Evolutionary conservation across 768 basidiomycete genomes (phyloP).

Genomic region (Suillus decipiens): DNA sequence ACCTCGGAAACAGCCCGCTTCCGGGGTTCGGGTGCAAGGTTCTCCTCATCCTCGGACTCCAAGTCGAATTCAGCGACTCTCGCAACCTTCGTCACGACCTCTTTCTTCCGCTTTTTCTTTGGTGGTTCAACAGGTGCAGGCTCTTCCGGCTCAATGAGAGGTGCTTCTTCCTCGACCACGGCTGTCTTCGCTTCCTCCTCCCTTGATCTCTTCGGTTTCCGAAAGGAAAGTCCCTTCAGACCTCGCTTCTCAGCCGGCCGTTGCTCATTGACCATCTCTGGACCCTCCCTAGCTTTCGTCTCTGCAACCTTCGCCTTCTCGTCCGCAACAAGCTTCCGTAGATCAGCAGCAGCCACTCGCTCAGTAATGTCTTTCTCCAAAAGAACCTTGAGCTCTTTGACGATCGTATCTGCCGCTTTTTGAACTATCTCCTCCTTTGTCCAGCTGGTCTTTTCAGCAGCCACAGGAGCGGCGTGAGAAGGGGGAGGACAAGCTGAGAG

Average conservation of each 20-base stretch:
- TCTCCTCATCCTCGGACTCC: slow-evolving; percentile 65
- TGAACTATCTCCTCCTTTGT: slow-evolving; percentile 53
- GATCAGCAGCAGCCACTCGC: slow-evolving; percentile 53
- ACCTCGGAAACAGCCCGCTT: slow-evolving; percentile 51
- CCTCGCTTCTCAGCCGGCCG: slow-evolving; percentile 48
- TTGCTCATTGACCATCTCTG: slow-evolving; percentile 42
- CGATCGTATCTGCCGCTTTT: slow-evolving; percentile 54
- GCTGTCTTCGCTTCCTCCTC: slow-evolving; percentile 34
- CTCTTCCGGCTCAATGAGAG: slow-evolving; percentile 35
- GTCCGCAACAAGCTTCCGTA: slow-evolving; percentile 54
- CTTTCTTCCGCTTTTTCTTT: slow-evolving; percentile 62
- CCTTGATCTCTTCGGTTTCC: slow-evolving; percentile 41
- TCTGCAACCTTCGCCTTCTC: slow-evolving; percentile 44
- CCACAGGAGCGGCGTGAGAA: slow-evolving; percentile 34
- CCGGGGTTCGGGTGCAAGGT: slow-evolving; percentile 33
- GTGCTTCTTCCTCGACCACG: slow-evolving; percentile 25
- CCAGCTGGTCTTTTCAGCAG: slow-evolving; percentile 49
- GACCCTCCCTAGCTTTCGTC: slow-evolving; percentile 27
- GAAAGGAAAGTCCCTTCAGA: slow-evolving; percentile 48
- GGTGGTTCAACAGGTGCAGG: slow-evolving; percentile 43
- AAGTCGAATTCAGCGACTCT: slow-evolving; percentile 46
- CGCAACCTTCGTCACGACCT: slow-evolving; percentile 34
- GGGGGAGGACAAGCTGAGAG: slow-evolving; percentile 46
- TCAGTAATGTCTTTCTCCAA: slow-evolving; percentile 70
- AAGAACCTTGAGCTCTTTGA: slow-evolving; percentile 53